These are phyloP conservation scores for Schizosaccharomyces osmophilus DNA, from an alignment of 805 yeast genomes.

Conservation along the genomic window DNA sequence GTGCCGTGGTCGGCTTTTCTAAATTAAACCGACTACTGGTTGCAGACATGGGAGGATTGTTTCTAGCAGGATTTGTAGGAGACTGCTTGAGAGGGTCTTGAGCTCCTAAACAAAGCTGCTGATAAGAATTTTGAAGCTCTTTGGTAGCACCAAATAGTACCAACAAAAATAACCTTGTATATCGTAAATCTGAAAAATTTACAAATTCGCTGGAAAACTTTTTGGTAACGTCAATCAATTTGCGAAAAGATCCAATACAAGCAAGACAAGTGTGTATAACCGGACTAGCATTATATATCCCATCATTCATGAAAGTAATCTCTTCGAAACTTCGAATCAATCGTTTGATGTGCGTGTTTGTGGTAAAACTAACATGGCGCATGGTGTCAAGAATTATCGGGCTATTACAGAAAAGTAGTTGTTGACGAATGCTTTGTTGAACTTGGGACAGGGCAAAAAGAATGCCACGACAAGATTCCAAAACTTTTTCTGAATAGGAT, in stretches of 20 bases:
- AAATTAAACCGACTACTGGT: not conserved
- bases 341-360: conserved; percentile 25
- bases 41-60: not conserved
- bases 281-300: conserved; percentile 5
- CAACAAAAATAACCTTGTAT: conserved; percentile 35
- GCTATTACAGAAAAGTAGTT: conserved; percentile 33
- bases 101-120: conserved; percentile 5
- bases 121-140: conserved; percentile 41
- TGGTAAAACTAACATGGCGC: conserved; percentile 25
- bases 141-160: conserved; percentile 35
- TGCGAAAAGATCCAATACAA: conserved; percentile 24
- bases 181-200: conserved; percentile 32
- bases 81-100: not conserved
- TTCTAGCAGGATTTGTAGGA: not conserved
- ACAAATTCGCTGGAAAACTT: conserved; percentile 25
- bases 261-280: conserved; percentile 16
- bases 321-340: conserved; percentile 2
- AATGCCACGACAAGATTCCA: conserved; percentile 33
- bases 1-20: conserved; percentile 4
- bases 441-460: conserved; percentile 40
- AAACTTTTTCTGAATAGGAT: not conserved
- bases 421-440: conserved; percentile 31
- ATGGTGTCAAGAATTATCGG: conserved; percentile 22
- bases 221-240: conserved; percentile 23
- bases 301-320: conserved; percentile 12